Base-by-base conservation (phyloP, 1,284 basidiomycete species). In the Tremellales sp. region DNA sequence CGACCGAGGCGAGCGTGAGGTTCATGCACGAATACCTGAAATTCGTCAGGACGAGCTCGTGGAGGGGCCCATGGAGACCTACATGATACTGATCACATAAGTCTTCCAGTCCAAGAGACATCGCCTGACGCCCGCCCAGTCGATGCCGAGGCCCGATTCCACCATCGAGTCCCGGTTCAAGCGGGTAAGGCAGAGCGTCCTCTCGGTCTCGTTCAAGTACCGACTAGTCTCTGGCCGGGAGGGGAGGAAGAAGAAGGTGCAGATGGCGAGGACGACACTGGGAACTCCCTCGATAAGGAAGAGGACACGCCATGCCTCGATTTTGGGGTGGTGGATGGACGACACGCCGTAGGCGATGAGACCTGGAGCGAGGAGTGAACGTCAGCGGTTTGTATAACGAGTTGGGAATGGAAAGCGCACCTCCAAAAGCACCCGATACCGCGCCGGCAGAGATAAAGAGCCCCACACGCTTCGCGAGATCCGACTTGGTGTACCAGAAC, bases 11-110 rank as follows among this genome's bases (percentile, higher is more conserved):
- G 2, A 90, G 76, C 2, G 84, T 83, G 45, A 83, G 79, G 67
- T 92, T 92, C 50, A 86, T 75, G 22, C 84, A 86, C 53, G 86
- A 87, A 67, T 85, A 87, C 40, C 84, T 34, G 34, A 79, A 81
- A 71, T 0, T 83, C 82, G 18, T 77, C 82, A 57, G 47, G 38
- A 28, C 22, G 5, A 39, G 26, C 16, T 19, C 5, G 21, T 14
- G 25, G n/a, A 14, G 8, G 5, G 28, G 18, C 31, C 14, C 5
- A 73, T 54, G 53, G 84, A 85, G 34, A 81, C 81, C 61, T 87
- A 85, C 49, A 77, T 71, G 62, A 88, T 78, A 2, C 84, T 84
- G 49, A 82, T 75, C 8, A 74, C 58, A 46, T 66, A 65, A 10
- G 63, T 62, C 57, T 70, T 72, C 85, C 84, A 76, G 73, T 79